phyloP scores from a whole-genome alignment of 305 asterid species.

The Solanum chacoense region DNA sequence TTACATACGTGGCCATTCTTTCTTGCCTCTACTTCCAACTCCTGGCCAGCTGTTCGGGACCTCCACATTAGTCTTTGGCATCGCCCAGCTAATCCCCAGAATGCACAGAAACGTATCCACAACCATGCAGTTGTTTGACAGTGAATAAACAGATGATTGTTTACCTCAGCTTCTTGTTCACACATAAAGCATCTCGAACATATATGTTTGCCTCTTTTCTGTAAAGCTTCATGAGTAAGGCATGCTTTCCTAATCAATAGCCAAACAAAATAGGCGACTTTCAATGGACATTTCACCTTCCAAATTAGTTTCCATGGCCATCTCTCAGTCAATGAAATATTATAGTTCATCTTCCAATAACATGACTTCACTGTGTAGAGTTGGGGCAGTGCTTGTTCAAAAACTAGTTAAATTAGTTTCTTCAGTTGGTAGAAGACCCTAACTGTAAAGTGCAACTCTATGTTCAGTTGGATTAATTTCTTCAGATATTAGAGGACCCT shows the following conservation, averaged over 20 bases:
- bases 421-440: background rate
- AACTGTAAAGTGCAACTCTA: background rate
- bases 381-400: background rate
- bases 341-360: background rate
- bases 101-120: background rate
- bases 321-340: background rate
- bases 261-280: background rate
- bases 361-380: background rate
- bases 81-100: background rate
- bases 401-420: background rate
- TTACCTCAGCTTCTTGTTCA: too few relatives aligned
- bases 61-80: background rate
- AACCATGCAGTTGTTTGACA: background rate
- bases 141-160: background rate
- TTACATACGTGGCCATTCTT: background rate
- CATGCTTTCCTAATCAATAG: background rate
- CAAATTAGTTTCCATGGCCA: background rate
- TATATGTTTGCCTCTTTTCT: background rate
- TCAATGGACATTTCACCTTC: background rate
- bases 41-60: background rate
- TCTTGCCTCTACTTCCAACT: background rate
- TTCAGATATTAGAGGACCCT: background rate
- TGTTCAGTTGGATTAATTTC: background rate
- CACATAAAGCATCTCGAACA: too few relatives aligned
- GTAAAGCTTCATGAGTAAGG: background rate